Percentiles rank a stretch among this genome's conserved stretches.
Evolutionary conservation across 306 rosid genomes (phyloP).

Genomic region (Medicago ruthenica): DNA sequence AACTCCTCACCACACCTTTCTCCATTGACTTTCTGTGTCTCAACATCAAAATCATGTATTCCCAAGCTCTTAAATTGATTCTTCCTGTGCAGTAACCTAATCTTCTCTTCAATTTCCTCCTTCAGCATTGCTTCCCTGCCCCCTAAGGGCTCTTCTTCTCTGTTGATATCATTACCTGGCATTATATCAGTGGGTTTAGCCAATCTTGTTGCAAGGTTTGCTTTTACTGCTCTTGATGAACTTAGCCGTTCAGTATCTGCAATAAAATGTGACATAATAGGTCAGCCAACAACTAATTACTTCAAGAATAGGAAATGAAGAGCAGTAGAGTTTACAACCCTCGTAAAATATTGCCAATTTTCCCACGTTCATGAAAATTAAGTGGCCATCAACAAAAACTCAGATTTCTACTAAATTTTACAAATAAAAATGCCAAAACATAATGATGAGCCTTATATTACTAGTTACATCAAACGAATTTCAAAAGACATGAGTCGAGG

Average conservation of each 20-base stretch:
- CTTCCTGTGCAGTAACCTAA: not conserved
- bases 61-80: not conserved
- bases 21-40: not conserved
- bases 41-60: not conserved
- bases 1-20: not conserved
- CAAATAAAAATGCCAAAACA: not conserved
- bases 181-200: slow-evolving; percentile 2
- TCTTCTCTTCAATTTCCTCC: slow-evolving; percentile 13
- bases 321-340: slow-evolving; percentile 10
- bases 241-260: not conserved
- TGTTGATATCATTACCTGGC: not conserved
- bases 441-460: slow-evolving; percentile 5
- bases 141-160: no score
- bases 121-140: not conserved
- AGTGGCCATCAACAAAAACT: not conserved
- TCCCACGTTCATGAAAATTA: slow-evolving; percentile 1
- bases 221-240: slow-evolving; percentile 34
- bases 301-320: slow-evolving; percentile 16
- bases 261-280: not conserved
- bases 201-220: not conserved
- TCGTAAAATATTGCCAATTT: slow-evolving; percentile 14
- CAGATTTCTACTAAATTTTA: not conserved
- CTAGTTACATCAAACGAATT: not conserved
- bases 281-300: not conserved
- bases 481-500: slow-evolving; percentile 23